Base-by-base conservation (phyloP, 352 stramenopile species). In the Pythium apleroticum region DNA sequence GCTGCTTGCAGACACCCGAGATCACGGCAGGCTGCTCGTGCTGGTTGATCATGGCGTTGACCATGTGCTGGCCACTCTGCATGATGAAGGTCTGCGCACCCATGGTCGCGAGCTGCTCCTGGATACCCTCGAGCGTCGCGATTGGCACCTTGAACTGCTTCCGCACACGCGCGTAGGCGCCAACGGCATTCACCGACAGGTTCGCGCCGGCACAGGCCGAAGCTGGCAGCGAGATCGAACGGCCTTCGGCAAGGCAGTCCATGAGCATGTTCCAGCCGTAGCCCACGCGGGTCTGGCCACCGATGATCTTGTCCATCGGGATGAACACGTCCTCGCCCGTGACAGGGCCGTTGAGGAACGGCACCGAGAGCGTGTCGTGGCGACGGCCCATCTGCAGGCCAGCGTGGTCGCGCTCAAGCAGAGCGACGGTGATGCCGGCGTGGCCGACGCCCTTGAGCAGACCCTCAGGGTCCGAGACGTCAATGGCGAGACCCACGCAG, bases 261-360 rank as follows among this genome's bases (percentile, higher is more conserved):
- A 99, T 98, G 72, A 99, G 96, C 97, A 99, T 99, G 80, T 99
- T 98, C 97, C 97, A 99, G 64, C 97, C 97, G 72, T 97, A 98
- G 56, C 97, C 97, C 37, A 97, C 97, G 69, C 92, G 85, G 59
- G 96, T 93, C 80, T 98, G 96, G 35, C 97, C 97, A 65, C 97
- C 97, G 33, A 99, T 96, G 71, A 99, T 98, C 75, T 96, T 97
- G 25, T 93, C 88, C 88, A 99, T 99, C 4, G 97, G 96, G 63
- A 99, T 99, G 78, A 98, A 99, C 56, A 99, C 95, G 65, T 99
- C 89, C 69, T 98, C 72, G 48, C 96, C 97, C 46, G 93, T 91
- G 22, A 99, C 96, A 2, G 97, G 98, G 57, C 96, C 97, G 73
- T 99, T 99, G 96, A 99, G 98, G 78, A 99, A 99, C 30, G 96